Conservation (phyloP, 2,329 filamentous ascomycete genomes). For the Ophiostoma novo-ulmi region DNA sequence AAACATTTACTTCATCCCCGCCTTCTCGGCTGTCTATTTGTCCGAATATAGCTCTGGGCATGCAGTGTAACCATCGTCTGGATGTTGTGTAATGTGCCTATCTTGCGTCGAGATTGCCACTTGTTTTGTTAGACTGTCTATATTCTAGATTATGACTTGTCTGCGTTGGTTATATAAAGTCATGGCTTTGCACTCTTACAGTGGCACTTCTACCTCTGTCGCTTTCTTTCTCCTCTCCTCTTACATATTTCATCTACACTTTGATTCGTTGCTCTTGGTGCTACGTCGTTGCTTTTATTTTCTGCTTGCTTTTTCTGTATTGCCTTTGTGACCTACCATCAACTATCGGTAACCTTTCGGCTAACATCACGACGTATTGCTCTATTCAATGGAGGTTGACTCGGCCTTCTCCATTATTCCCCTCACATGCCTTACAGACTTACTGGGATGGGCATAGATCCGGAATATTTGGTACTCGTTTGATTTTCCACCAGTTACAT, state of each 20-base stretch:
- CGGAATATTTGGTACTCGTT: not conserved
- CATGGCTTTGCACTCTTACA: too few relatives aligned
- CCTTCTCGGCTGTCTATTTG: not conserved
- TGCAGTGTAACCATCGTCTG: not conserved
- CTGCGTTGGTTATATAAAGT: too few relatives aligned
- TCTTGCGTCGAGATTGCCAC: not conserved
- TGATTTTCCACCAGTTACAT: conserved; percentile 13
- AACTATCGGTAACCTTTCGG: not conserved
- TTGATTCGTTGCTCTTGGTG: too few relatives aligned
- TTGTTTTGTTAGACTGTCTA: not conserved
- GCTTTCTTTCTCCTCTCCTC: too few relatives aligned
- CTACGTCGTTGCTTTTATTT: too few relatives aligned
- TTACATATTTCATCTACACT: too few relatives aligned
- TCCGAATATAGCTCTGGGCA: not conserved
- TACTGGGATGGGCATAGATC: not conserved
- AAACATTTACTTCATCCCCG: not conserved
- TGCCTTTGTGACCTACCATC: too few relatives aligned
- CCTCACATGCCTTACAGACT: not conserved
- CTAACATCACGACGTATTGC: not conserved
- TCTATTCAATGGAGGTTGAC: not conserved
- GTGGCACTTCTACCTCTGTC: too few relatives aligned
- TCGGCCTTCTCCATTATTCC: not conserved
- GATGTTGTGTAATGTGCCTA: not conserved
- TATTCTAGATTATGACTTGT: too few relatives aligned
- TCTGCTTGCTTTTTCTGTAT: too few relatives aligned